Conservation (phyloP, 116 monocot genomes). For the Iris pallida region DNA sequence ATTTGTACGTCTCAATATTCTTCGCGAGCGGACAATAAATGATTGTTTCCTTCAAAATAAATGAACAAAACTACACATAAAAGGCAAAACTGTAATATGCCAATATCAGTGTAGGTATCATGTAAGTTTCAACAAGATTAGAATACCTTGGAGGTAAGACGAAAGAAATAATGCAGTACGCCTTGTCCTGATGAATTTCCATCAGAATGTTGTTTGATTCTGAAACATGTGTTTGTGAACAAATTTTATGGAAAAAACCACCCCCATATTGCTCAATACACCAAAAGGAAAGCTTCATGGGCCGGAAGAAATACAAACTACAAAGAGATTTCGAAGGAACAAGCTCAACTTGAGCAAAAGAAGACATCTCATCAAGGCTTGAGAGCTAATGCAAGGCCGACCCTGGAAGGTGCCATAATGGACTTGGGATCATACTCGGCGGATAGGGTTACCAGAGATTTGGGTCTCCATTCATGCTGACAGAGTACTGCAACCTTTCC, state of each 20-base stretch:
- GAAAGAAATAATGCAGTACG: not conserved
- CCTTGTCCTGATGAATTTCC: not conserved
- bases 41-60: no score
- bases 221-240: not conserved
- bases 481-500: constrained; percentile 32
- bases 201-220: not conserved
- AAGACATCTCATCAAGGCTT: constrained; percentile 21
- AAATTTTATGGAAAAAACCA: constrained; percentile 1
- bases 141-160: not conserved
- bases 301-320: not conserved
- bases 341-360: not conserved
- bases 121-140: no score
- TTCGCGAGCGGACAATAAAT: no score
- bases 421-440: constrained; percentile 46
- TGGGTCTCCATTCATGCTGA: constrained; percentile 51
- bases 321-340: not conserved
- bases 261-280: not conserved
- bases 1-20: no score
- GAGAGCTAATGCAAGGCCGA: constrained; percentile 37
- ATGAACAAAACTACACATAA: no score
- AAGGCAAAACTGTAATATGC: no score
- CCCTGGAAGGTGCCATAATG: constrained; percentile 23
- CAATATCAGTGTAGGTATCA: no score
- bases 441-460: constrained; percentile 40
- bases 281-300: not conserved